phyloP scores from a whole-genome alignment of 495 filamentous ascomycete species.

The Xylaria bambusicola region DNA sequence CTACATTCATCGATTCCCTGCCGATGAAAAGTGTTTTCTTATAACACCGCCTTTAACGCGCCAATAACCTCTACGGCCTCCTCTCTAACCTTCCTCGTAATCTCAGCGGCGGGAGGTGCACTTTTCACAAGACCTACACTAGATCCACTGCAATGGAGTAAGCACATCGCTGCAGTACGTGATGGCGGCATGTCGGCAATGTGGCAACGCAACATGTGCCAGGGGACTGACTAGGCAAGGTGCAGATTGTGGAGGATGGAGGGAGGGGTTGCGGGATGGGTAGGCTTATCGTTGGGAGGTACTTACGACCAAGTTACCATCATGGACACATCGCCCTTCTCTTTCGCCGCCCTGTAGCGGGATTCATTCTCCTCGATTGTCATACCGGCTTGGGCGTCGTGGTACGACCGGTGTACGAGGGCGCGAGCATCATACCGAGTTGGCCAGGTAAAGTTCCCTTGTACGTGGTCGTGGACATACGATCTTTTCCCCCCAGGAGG shows the following conservation, averaged over 20 bases:
- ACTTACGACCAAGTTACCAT: constrained; percentile 59
- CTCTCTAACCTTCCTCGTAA: constrained; percentile 69
- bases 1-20: no score
- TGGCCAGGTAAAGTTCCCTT: constrained; percentile 68
- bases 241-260: no score
- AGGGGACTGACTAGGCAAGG: no score
- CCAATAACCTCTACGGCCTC: constrained; percentile 59
- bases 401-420: constrained; percentile 60
- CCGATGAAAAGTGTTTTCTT: not conserved
- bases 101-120: constrained; percentile 68
- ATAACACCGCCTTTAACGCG: constrained; percentile 24
- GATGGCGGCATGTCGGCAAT: no score
- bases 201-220: no score
- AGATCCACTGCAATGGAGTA: constrained; percentile 37
- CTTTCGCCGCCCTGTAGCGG: constrained; percentile 55
- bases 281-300: not conserved
- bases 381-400: constrained; percentile 57
- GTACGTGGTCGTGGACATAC: constrained; percentile 67
- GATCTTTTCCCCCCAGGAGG: constrained; percentile 38
- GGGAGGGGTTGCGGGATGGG: not conserved
- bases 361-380: constrained; percentile 57
- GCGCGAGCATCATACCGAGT: constrained; percentile 64
- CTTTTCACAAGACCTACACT: constrained; percentile 65
- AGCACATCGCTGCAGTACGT: not conserved
- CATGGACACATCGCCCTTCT: constrained; percentile 33